phyloP scores from a whole-genome alignment of 441 rosid species.

The Metrosideros polymorpha region DNA sequence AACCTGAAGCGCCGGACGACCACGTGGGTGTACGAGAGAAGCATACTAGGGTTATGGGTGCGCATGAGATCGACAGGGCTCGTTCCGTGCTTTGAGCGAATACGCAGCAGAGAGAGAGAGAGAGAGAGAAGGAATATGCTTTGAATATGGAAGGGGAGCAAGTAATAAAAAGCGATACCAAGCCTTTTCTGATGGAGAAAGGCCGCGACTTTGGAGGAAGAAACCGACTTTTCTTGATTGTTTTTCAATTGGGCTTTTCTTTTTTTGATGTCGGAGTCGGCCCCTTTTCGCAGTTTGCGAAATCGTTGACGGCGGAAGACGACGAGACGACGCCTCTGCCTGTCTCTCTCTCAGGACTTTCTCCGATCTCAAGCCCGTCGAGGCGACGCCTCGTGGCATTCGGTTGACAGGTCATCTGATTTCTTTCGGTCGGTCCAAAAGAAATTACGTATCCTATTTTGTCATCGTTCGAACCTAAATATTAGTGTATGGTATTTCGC shows the following conservation, averaged over 20 bases:
- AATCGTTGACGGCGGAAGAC: neutral
- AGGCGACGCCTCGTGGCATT: neutral
- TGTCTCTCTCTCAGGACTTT: neutral
- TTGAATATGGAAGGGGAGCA: conserved; percentile 3
- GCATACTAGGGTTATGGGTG: neutral
- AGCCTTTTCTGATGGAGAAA: neutral
- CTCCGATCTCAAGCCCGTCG: neutral
- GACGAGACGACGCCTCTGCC: neutral
- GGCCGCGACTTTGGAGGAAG: conserved; percentile 7
- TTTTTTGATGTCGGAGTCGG: neutral
- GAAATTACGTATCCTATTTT: neutral
- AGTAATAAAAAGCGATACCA: neutral
- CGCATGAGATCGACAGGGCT: neutral
- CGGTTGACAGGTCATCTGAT: neutral
- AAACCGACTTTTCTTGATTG: neutral
- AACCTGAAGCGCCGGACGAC: neutral
- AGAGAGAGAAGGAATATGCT: conserved; percentile 24
- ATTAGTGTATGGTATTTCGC: too few species aligned
- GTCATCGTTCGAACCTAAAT: too few species aligned
- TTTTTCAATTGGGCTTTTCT: neutral
- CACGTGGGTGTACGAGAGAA: neutral
- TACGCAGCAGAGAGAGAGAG: neutral
- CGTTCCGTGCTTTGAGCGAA: neutral
- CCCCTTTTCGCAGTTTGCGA: neutral
- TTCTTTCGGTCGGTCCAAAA: neutral